These are phyloP conservation scores for Desmodesmus armatus DNA, from an alignment of 139 green algal species.

Conservation along the genomic window DNA sequence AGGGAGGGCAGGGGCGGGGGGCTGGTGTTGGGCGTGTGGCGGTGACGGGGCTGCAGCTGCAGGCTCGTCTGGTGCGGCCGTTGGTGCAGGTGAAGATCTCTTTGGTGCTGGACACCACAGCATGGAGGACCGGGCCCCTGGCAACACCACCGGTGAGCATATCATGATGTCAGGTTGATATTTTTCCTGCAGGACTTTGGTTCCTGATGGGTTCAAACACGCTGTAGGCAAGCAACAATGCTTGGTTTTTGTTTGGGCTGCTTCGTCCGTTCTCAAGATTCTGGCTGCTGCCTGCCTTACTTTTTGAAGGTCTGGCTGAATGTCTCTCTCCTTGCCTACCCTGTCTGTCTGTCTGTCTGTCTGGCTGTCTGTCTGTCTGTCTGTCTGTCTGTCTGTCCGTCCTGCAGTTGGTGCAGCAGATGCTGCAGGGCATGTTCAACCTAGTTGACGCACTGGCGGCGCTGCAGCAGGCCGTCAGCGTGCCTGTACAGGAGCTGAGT, in stretches of 20 bases:
- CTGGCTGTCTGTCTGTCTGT: neutral
- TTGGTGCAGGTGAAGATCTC: conserved; percentile 34
- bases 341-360: neutral
- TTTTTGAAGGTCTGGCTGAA: too few relatives aligned
- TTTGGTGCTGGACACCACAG: conserved; percentile 31
- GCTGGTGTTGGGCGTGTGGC: neutral
- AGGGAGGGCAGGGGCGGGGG: neutral
- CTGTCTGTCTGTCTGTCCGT: neutral
- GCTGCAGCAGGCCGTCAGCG: conserved; percentile 26
- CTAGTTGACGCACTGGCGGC: conserved; percentile 20
- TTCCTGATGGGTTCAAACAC: neutral
- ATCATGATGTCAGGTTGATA: too few relatives aligned
- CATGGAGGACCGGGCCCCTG: conserved; percentile 11
- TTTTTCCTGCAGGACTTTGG: neutral
- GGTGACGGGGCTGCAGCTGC: neutral
- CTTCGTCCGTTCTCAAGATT: too few relatives aligned
- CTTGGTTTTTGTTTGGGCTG: neutral
- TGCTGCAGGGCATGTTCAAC: conserved; percentile 35
- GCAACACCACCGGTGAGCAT: conserved; percentile 38
- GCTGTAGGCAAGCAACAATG: neutral
- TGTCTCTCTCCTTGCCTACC: neutral
- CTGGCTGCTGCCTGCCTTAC: too few relatives aligned
- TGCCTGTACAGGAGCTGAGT: neutral
- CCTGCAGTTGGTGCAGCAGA: conserved; percentile 1
- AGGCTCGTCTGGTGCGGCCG: neutral